Evolutionary conservation across 2,329 filamentous ascomycete genomes (phyloP).

Genomic region (Pseudogymnoascus sp.): DNA sequence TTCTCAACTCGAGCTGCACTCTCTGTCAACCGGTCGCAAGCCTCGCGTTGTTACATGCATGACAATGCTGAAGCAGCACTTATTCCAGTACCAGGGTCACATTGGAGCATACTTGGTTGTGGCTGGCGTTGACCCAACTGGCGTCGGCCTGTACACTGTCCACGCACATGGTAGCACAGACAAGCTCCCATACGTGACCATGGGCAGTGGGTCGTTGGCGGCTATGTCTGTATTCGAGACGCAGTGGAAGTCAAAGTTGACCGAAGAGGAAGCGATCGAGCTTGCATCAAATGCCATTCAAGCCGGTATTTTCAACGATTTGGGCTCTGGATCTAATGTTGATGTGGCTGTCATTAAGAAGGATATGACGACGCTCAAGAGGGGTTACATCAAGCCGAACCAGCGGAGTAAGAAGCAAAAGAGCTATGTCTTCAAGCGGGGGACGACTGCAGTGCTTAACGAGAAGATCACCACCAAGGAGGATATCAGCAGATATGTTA

Average conservation of each 20-base stretch:
- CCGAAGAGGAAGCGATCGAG: constrained; percentile 71
- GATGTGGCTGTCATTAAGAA: constrained; percentile 92
- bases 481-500: constrained; percentile 90
- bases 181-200: constrained; percentile 98
- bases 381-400: constrained; percentile 91
- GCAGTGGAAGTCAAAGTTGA: constrained; percentile 76
- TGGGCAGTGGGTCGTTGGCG: constrained; percentile 91
- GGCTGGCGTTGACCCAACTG: constrained; percentile 91
- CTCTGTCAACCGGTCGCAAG: constrained; percentile 90
- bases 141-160: constrained; percentile 91
- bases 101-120: constrained; percentile 98
- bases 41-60: constrained; percentile 98
- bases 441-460: constrained; percentile 92
- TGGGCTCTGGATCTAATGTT: constrained; percentile 94
- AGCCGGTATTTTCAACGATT: constrained; percentile 97
- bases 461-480: constrained; percentile 94
- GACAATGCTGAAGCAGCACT: constrained; percentile 98
- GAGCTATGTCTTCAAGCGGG: constrained; percentile 83
- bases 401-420: constrained; percentile 83
- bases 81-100: constrained; percentile 96
- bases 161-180: constrained; percentile 97
- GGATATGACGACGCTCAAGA: constrained; percentile 87
- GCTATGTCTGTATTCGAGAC: constrained; percentile 99
- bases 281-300: constrained; percentile 81
- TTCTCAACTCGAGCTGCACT: constrained; percentile 95